These are phyloP conservation scores for Lonicera japonica DNA, from an alignment of 129 eudicot species.

Conservation along the genomic window DNA sequence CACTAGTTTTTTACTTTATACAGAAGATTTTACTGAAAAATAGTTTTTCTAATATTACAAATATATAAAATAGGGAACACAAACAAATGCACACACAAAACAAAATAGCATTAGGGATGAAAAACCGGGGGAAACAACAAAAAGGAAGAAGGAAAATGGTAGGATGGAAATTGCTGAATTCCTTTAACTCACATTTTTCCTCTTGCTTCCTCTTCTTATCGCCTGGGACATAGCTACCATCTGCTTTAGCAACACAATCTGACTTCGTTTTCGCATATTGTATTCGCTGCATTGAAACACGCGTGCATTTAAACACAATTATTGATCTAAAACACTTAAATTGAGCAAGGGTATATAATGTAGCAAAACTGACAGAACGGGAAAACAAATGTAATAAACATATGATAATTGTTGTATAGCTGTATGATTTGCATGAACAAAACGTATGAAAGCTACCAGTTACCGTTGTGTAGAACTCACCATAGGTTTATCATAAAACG, in stretches of 20 bases:
- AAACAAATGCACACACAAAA: too few species aligned
- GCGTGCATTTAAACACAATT: conserved; percentile 5
- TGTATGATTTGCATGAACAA: not conserved
- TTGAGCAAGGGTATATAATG: not conserved
- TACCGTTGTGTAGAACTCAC: conserved; percentile 30
- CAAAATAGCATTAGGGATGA: not conserved
- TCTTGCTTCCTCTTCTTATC: conserved; percentile 90
- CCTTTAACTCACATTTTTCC: conserved; percentile 55
- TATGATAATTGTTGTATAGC: too few species aligned
- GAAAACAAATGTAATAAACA: not conserved
- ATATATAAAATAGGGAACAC: too few species aligned
- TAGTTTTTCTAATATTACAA: too few species aligned
- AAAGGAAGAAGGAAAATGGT: not conserved
- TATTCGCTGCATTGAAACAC: conserved; percentile 50
- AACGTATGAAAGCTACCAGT: too few species aligned
- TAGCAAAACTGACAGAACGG: not conserved
- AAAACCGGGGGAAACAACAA: not conserved
- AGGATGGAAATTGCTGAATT: not conserved
- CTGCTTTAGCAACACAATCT: conserved; percentile 93
- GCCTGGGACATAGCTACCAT: conserved; percentile 64
- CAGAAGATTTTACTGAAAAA: too few species aligned
- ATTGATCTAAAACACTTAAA: not conserved
- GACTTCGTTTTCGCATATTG: conserved; percentile 89
- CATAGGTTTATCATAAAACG: conserved; percentile 93
- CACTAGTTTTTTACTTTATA: too few species aligned